Base-by-base conservation (phyloP, 768 basidiomycete species). In the Mycena kentingensis region DNA sequence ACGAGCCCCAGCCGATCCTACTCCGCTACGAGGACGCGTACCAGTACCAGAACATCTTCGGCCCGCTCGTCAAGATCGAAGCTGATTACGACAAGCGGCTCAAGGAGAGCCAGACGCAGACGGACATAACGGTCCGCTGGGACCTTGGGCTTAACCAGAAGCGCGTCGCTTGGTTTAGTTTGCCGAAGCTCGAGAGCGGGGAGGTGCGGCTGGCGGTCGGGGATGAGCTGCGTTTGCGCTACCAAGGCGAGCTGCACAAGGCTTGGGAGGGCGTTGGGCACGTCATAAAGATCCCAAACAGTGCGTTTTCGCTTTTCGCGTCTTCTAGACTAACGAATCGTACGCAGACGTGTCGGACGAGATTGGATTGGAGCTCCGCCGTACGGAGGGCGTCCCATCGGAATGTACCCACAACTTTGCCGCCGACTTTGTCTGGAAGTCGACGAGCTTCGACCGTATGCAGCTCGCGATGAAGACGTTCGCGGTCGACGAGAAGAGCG, bases 351-450 rank as follows among this genome's bases (percentile, higher is more conserved):
- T 98, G 16, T 98, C 95, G 13, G 97, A 99, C 67, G 97, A 99
- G 73, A 94, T 99, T 69, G 96, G 87, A 2, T 75, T 99, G 60
- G 97, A 99, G 68, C 76, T 99, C 22, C 79, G 93, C 51, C 78
- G 89, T 41, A 85, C 90, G 2, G 96, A 98, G 60, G 93, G 93
- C 15, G 94, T 96, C 6, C 97, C 97, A 5, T 84, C 87, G 16
- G 96, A 98, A 27, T 84, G 93, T 70, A 93, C 93, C 0, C 93
- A 95, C 66, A 91, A 92, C 61, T 98, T 97, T 64, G 87, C 91
- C 0, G 97, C 88, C n/a, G 97, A 99, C 69, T 99, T 98, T 64
- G 96, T 99, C 4, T 99, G 97, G 97, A 99, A 99, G 72, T 95
- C 94, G 4, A 99, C 97, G 1, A 98, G 96, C 69, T 99, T 99